Conservation (phyloP, 345 rosid species). For the Isatis tinctoria region DNA sequence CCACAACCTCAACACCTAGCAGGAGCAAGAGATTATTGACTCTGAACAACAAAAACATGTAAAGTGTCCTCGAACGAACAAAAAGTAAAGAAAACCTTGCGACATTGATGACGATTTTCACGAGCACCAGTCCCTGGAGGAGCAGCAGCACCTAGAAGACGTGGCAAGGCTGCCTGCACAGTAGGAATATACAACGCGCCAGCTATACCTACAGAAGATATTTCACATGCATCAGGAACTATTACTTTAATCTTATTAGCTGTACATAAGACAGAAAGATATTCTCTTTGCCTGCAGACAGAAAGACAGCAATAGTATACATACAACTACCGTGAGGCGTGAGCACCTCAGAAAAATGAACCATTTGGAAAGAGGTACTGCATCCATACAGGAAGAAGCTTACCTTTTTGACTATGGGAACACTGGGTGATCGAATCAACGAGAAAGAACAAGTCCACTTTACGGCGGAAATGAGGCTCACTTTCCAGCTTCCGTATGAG, state of each 20-base stretch:
- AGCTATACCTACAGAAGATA: conserved; percentile 54
- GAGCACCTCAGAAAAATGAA: background rate
- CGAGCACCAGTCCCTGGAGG: conserved; percentile 82
- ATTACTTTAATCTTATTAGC: background rate
- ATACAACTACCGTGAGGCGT: background rate
- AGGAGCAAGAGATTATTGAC: conserved; percentile 24
- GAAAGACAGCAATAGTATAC: background rate
- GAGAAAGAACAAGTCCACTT: conserved; percentile 88
- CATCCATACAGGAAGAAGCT: background rate
- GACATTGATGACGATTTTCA: conserved; percentile 96
- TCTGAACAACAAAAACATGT: conserved; percentile 15
- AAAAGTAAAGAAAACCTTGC: conserved; percentile 51
- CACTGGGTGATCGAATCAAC: conserved; percentile 95
- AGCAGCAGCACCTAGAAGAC: conserved; percentile 92
- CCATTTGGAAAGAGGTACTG: background rate
- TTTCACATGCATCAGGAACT: conserved; percentile 11
- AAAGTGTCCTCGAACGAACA: background rate
- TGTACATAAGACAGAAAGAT: background rate
- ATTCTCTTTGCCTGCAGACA: background rate
- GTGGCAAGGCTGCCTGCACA: conserved; percentile 88
- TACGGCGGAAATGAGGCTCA: conserved; percentile 79
- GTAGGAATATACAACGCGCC: conserved; percentile 83
- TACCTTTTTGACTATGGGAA: conserved; percentile 90
- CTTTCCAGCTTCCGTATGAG: conserved; percentile 79
- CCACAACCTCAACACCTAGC: conserved; percentile 86